Base-by-base conservation (phyloP, 495 filamentous ascomycete species). In the Tuber magnatum region DNA sequence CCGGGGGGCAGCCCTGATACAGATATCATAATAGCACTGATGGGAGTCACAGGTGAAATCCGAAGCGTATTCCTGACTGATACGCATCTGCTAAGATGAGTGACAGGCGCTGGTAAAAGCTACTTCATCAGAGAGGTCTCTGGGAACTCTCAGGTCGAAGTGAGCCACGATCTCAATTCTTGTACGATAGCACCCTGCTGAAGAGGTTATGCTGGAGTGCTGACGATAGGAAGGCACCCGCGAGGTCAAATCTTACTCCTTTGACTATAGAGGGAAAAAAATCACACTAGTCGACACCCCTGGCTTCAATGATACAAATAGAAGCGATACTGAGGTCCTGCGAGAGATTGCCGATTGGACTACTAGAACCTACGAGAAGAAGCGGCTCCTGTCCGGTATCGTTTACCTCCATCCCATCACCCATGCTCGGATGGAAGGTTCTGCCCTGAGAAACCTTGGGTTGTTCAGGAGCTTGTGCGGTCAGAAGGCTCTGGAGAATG, bases 321-420 rank as follows among this genome's bases (percentile, higher is more conserved):
- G 83, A 1, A 82, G 78, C 7, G 86, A 87, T 43, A 76, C 82
- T 5, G 83, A 86, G 5, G 79, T 86, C 10, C 83, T 88, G 2
- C 75, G 74, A 7, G 78, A 84, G 14, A 84, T 86, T 32, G 78
- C 84, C 22, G 70, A 70, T 8, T 84, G 79, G 44, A 79, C 86
- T 42, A 72, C 73, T 0, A 72, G 40, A 1, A 76, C 81, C 2
- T 85, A 84, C 69, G 74, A 76, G 8, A 48, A 80, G 6, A 76
- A 74, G 0, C 77, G 75, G 5, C 71, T 70, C 4, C 80, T 86
- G 14, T 75, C 79, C 14, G 84, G 84, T 8, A 84, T 86, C 56
- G 80, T 86, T 12, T 86, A 87, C 74, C 80, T 87, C 1, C 87
- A 88, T 71, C 79, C 81, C 6, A 89, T 87, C 74, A 81, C 73